phyloP scores from a whole-genome alignment of 2,329 filamentous ascomycete genomes.

The Ascosphaera pollenicola region DNA sequence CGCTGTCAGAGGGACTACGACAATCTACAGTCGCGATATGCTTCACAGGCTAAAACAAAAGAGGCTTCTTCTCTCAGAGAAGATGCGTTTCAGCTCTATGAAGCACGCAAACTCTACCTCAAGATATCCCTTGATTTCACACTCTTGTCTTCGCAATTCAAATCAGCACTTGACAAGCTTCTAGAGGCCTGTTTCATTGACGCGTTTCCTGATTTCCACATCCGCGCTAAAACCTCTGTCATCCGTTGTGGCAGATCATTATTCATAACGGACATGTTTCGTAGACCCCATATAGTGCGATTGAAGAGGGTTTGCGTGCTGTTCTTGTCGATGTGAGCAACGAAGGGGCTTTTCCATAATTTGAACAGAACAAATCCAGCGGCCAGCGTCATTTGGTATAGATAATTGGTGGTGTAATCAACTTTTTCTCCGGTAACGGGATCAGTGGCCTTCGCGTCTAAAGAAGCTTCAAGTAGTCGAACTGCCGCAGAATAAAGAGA shows the following conservation, averaged over 20 bases:
- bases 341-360: constrained; percentile 43
- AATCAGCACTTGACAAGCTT: constrained; percentile 64
- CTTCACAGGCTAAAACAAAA: constrained; percentile 74
- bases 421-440: constrained; percentile 22
- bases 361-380: constrained; percentile 42
- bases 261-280: constrained; percentile 35
- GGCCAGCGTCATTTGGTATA: constrained; percentile 45
- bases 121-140: constrained; percentile 90
- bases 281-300: constrained; percentile 34
- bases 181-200: constrained; percentile 25
- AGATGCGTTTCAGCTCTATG: constrained; percentile 88
- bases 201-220: constrained; percentile 32
- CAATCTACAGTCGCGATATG: constrained; percentile 56
- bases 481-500: constrained; percentile 24
- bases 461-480: constrained; percentile 23
- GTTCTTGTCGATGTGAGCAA: constrained; percentile 31
- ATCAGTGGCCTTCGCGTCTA: constrained; percentile 19
- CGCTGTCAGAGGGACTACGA: constrained; percentile 69
- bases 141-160: constrained; percentile 64
- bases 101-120: constrained; percentile 73
- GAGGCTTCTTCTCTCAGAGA: constrained; percentile 79
- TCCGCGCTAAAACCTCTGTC: constrained; percentile 41
- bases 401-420: constrained; percentile 35
- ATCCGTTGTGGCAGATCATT: constrained; percentile 43
- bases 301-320: constrained; percentile 35